Conservation (phyloP, 139 green algal genomes). For the Astrephomene gubernaculifera region DNA sequence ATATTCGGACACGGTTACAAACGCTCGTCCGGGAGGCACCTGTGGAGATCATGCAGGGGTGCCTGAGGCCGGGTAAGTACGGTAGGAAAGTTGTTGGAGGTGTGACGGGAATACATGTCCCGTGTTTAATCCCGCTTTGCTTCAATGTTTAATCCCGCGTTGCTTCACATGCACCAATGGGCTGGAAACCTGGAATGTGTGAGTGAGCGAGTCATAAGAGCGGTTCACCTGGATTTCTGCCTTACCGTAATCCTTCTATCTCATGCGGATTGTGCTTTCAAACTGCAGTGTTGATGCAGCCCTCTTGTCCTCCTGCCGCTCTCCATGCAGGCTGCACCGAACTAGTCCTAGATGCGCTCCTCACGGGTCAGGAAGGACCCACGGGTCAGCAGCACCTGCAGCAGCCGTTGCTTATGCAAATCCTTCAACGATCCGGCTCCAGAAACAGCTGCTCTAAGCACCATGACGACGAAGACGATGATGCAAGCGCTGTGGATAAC, state of each 20-base stretch:
- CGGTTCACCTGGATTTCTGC: neutral
- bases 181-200: neutral
- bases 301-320: too few species aligned
- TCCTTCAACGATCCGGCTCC: too few species aligned
- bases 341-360: slow-evolving; percentile 34
- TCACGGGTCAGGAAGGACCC: neutral
- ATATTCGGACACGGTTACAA: slow-evolving; percentile 22
- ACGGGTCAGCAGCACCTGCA: slow-evolving; percentile 23
- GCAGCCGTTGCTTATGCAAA: too few species aligned
- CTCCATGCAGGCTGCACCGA: slow-evolving; percentile 25
- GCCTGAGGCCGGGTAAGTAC: slow-evolving; percentile 24
- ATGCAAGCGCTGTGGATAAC: neutral
- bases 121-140: neutral
- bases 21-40: slow-evolving; percentile 4
- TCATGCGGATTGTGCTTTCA: neutral
- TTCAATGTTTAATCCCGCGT: neutral
- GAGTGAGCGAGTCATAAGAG: neutral
- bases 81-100: neutral
- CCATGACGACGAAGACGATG: too few species aligned
- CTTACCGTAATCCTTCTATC: neutral
- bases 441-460: too few species aligned
- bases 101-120: neutral
- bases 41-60: slow-evolving; percentile 37
- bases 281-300: too few species aligned
- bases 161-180: neutral